Conservation (phyloP, 441 rosid genomes). For the Manihot esculenta region DNA sequence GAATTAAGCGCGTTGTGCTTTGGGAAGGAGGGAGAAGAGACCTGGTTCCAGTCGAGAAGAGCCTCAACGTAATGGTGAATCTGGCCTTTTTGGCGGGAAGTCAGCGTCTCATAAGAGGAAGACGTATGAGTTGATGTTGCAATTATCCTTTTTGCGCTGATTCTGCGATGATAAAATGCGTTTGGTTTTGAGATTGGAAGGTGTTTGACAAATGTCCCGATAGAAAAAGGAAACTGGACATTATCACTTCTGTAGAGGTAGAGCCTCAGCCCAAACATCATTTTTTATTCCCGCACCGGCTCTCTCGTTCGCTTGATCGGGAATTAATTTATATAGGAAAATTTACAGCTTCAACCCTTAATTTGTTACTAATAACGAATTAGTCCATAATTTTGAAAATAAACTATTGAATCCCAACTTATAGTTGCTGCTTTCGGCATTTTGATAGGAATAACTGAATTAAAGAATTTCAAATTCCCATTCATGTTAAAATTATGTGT, state of each 20-base stretch:
- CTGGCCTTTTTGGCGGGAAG: slow-evolving; percentile 54
- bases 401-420: too few relatives aligned
- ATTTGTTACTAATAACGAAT: too few relatives aligned
- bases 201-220: slow-evolving; percentile 68
- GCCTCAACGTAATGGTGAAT: slow-evolving; percentile 63
- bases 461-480: too few relatives aligned
- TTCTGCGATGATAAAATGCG: slow-evolving; percentile 21
- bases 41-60: slow-evolving; percentile 88
- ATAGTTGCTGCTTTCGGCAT: too few relatives aligned
- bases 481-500: too few relatives aligned
- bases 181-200: slow-evolving; percentile 35
- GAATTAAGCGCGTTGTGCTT: background rate
- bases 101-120: slow-evolving; percentile 48
- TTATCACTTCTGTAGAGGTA: slow-evolving; percentile 9
- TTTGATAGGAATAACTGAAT: too few relatives aligned
- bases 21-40: slow-evolving; percentile 20
- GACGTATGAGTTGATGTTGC: slow-evolving; percentile 14
- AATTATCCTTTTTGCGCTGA: slow-evolving; percentile 15
- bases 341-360: too few relatives aligned
- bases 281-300: slow-evolving; percentile 21
- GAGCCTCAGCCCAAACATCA: slow-evolving; percentile 30
- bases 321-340: too few relatives aligned
- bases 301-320: background rate
- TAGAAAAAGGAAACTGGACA: slow-evolving; percentile 32
- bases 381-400: too few relatives aligned